Percentiles rank a stretch among this genome's conserved stretches.
phyloP scores from a whole-genome alignment of 495 filamentous ascomycete genomes.

The Talaromyces ruber region DNA sequence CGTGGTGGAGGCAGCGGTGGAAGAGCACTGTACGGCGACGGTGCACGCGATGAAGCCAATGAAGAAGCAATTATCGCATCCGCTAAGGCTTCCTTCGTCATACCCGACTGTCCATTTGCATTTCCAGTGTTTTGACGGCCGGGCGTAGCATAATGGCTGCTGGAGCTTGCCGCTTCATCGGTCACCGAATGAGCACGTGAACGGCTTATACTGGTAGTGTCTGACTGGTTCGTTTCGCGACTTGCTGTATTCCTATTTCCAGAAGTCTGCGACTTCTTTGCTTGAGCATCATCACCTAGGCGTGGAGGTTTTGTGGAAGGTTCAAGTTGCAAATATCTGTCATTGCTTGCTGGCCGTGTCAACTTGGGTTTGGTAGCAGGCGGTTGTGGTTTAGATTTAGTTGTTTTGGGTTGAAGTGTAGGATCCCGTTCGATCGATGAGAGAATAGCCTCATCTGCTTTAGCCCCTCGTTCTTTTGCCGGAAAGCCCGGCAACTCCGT shows the following conservation, averaged over 20 bases:
- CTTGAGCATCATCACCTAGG: background rate
- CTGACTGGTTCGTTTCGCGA: background rate
- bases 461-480: background rate
- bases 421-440: background rate
- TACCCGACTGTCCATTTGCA: conserved; percentile 13
- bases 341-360: background rate
- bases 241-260: background rate
- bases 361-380: background rate
- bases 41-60: conserved; percentile 61
- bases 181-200: background rate
- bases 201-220: background rate
- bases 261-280: background rate
- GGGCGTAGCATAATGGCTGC: background rate
- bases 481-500: no score
- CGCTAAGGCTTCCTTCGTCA: conserved; percentile 45
- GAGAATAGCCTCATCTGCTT: background rate
- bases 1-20: conserved; percentile 40
- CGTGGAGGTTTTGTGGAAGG: background rate
- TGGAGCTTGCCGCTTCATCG: background rate
- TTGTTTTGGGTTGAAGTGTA: background rate
- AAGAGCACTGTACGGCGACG: conserved; percentile 38
- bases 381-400: background rate
- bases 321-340: background rate
- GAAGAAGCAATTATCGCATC: conserved; percentile 83
- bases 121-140: background rate